A percentile compares a stretch with the other conserved stretches of the same genome.
phyloP scores from a whole-genome alignment of 768 basidiomycete species.

The Hortiboletus flavorubellus region DNA sequence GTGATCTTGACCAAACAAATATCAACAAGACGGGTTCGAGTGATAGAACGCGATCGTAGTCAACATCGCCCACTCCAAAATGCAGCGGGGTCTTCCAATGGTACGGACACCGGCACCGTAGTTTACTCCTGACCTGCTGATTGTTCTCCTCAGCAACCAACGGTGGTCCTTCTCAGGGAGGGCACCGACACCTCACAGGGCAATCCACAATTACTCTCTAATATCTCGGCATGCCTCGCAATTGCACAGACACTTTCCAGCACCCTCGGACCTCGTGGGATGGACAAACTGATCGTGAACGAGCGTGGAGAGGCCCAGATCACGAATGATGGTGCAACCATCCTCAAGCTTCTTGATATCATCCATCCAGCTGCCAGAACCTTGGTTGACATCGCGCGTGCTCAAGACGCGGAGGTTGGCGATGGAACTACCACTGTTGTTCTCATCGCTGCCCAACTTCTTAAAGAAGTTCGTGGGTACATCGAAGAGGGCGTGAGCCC shows the following conservation, averaged over 20 bases:
- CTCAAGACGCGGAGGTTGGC: slow-evolving; percentile 97
- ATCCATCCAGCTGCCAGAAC: slow-evolving; percentile 97
- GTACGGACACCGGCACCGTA: slow-evolving; percentile 35
- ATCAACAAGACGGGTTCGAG: slow-evolving; percentile 12
- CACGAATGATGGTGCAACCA: slow-evolving; percentile 99
- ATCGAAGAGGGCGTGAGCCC: slow-evolving; percentile 98
- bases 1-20: slow-evolving; percentile 16
- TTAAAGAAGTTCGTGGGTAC: slow-evolving; percentile 88
- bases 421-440: slow-evolving; percentile 98
- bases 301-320: slow-evolving; percentile 96
- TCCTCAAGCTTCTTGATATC: slow-evolving; percentile 95
- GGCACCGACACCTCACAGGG: slow-evolving; percentile 97
- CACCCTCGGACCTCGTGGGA: slow-evolving; percentile 96
- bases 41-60: slow-evolving; percentile 8
- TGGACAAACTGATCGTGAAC: slow-evolving; percentile 97
- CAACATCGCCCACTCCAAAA: slow-evolving; percentile 40
- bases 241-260: slow-evolving; percentile 88
- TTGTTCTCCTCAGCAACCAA: slow-evolving; percentile 73
- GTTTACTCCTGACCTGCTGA: slow-evolving; percentile 7
- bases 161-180: slow-evolving; percentile 92
- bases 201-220: slow-evolving; percentile 86
- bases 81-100: slow-evolving; percentile 85
- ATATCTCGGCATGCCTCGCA: slow-evolving; percentile 95
- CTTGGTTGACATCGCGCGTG: slow-evolving; percentile 96
- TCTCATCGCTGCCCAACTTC: slow-evolving; percentile 86